phyloP scores from a whole-genome alignment of 345 rosid genomes.

The Aquilaria sinensis region DNA sequence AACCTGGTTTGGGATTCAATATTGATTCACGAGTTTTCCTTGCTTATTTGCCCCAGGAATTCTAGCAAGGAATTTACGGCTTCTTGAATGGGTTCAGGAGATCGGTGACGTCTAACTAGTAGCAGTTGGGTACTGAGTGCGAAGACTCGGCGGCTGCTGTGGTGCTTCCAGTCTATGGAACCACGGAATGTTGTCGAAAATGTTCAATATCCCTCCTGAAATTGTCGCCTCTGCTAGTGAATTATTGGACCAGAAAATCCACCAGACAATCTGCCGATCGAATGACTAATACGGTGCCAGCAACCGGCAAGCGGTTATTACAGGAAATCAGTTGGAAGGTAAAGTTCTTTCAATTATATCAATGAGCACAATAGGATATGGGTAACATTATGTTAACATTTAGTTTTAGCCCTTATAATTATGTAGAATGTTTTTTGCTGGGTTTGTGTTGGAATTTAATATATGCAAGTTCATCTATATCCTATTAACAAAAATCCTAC shows the following conservation, averaged over 20 bases:
- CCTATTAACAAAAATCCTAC: no score
- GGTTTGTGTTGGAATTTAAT: no score
- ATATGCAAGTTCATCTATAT: no score
- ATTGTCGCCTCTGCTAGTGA: slow-evolving; percentile 25
- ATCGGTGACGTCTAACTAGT: slow-evolving; percentile 26
- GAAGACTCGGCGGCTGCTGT: slow-evolving; percentile 18
- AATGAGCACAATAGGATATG: no score
- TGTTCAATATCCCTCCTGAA: slow-evolving; percentile 65
- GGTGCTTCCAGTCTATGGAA: slow-evolving; percentile 53
- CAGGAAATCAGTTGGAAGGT: slow-evolving; percentile 47
- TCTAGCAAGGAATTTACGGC: slow-evolving; percentile 53
- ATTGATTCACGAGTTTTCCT: no score
- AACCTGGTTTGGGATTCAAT: no score
- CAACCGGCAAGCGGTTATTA: slow-evolving; percentile 26
- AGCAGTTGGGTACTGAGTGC: slow-evolving; percentile 48
- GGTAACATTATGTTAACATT: no score
- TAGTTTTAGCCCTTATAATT: no score
- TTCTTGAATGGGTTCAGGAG: slow-evolving; percentile 73
- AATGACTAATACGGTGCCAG: slow-evolving; percentile 39
- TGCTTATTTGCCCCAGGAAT: slow-evolving; percentile 57
- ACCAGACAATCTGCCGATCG: slow-evolving; percentile 20
- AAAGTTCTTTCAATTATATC: slow-evolving; percentile 5
- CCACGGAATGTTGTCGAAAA: slow-evolving; percentile 90
- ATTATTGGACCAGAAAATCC: slow-evolving; percentile 25
- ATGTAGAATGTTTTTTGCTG: no score